Evolutionary conservation across 31 red algal species (phyloP), one percentile per base, ranked within the genome.

Genomic region (Endocladia muricata): DNA sequence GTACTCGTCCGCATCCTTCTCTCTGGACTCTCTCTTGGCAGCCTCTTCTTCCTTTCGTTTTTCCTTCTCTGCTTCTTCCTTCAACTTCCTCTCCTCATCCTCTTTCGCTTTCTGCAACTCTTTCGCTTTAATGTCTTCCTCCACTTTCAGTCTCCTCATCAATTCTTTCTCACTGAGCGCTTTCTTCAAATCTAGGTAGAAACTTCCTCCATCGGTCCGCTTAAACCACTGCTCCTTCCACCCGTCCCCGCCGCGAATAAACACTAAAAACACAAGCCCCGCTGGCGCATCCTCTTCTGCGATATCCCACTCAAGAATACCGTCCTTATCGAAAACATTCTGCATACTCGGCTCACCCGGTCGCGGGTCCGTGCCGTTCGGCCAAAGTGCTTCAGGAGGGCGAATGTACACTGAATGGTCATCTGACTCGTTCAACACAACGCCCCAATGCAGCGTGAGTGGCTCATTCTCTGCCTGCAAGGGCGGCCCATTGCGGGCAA

Each of bases 151-250:
- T 41, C 88, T 72, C 13, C 83, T 55, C 66, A 72, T 33, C 0
- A 37, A 6, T 38, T 83, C 87, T n/a, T 69, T 61, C 4, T 59
- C 21, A 61, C 81, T 82, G 25, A 85, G 21, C 6, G 78, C 74
- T 1, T 17, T 21, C 17, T 41, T 76, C 4, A 97, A 70, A 39
- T 88, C 76, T 2, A 97, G 56, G 61, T 81, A 92, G 68, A 97
- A 97, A 47, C 79, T 92, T 30, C 84, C 41, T 32, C 89, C 89
- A 73, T 85, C 78, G 1, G 59, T 60, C 23, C 66, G 37, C 55
- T 97, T 97, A 47, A 92, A 81, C 94, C 94, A 97, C 68, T 88
- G 89, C 19, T 84, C 79, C 36, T 37, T 59, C 72, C 73, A 87
- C 13, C 77, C 52, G 25, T 74, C 26, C 23, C 40, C 62, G 1